phyloP scores from a whole-genome alignment of 352 stramenopile genomes.

The Elongisporangium anandrum region DNA sequence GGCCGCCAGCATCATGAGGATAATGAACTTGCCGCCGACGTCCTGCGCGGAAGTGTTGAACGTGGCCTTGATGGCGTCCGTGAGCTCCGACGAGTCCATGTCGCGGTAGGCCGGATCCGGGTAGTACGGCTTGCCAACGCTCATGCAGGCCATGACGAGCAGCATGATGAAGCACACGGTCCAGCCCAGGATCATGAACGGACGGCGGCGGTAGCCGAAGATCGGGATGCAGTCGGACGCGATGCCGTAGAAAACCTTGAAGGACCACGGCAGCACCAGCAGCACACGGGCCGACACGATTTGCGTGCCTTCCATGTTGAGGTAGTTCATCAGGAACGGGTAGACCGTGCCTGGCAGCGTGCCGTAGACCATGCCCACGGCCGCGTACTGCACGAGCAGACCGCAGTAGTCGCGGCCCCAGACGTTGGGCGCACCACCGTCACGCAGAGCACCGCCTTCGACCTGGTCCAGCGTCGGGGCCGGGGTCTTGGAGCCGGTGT shows the following conservation, averaged over 20 bases:
- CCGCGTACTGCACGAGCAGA: slow-evolving; percentile 42
- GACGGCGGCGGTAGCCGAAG: slow-evolving; percentile 41
- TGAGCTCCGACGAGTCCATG: slow-evolving; percentile 21
- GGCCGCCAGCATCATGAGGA: slow-evolving; percentile 42
- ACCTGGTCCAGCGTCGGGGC: slow-evolving; percentile 9
- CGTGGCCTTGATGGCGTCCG: slow-evolving; percentile 15
- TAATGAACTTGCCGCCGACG: slow-evolving; percentile 29
- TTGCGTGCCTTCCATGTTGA: slow-evolving; percentile 39
- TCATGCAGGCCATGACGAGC: slow-evolving; percentile 36
- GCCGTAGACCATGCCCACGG: slow-evolving; percentile 36
- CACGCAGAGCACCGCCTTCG: slow-evolving; percentile 34
- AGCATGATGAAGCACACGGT: slow-evolving; percentile 27
- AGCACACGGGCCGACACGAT: slow-evolving; percentile 35
- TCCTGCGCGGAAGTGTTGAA: slow-evolving; percentile 30
- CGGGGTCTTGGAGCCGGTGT: slow-evolving; percentile 23
- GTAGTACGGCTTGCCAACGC: slow-evolving; percentile 36
- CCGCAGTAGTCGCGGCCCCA: slow-evolving; percentile 32
- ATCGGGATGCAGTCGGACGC: slow-evolving; percentile 47
- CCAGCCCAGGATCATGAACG: slow-evolving; percentile 58
- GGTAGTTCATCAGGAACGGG: slow-evolving; percentile 42
- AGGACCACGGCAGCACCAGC: slow-evolving; percentile 41
- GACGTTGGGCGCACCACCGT: slow-evolving; percentile 25
- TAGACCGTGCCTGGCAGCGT: slow-evolving; percentile 36
- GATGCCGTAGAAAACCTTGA: slow-evolving; percentile 55
- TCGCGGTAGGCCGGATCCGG: slow-evolving; percentile 19